Evolutionary conservation across 192 early-diverging fungal species (phyloP), one percentile per base, ranked within the genome.

Genomic region (Umbelopsis sp.): DNA sequence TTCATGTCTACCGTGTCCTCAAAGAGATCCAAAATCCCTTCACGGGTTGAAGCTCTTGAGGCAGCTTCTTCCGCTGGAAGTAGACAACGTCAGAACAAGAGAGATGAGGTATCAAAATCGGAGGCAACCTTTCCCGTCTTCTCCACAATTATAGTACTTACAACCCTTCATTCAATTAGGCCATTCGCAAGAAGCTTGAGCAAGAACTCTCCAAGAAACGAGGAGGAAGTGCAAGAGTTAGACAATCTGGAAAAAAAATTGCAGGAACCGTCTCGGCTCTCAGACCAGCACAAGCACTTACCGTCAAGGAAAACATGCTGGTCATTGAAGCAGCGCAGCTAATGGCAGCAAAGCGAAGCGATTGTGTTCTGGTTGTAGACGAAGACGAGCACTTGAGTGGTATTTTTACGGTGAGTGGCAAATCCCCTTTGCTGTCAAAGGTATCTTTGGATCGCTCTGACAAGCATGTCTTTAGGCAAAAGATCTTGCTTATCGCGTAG

Each of bases 271-370:
- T 98, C n/a, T 91, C 94, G 5, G 89, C 94, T 12, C 84, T 98
- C 49, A 85, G 89, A 45, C 95, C 95, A 21, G 87, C 91, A 0
- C 89, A 93, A 22, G 94, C 96, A 16, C 85, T 98, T 75, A 96
- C 94, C 9, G 89, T 94, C 70, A 88, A 88, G 70, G 90, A 94
- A 45, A 88, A 85, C 32, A 85, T 93, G 72, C 80, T 88, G 29
- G 90, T 94, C 45, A 86, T 89, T 44, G 93, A 95, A 77, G 93
- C 91, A 0, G 89, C 94, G n/a, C 94, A 94, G 80, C 83, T 94
- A 71, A 97, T 99, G 97, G 97, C 97, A 5, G 97, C 97, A 21
- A 98, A 98, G 85, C 88, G 97, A 26, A 88, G 91, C 7, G 97
- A 99, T 78, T 94, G 94, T 74, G 94, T 99, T 44, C 85, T 99